Conservation (phyloP, 768 basidiomycete species). For the Leccinellum luteum region DNA sequence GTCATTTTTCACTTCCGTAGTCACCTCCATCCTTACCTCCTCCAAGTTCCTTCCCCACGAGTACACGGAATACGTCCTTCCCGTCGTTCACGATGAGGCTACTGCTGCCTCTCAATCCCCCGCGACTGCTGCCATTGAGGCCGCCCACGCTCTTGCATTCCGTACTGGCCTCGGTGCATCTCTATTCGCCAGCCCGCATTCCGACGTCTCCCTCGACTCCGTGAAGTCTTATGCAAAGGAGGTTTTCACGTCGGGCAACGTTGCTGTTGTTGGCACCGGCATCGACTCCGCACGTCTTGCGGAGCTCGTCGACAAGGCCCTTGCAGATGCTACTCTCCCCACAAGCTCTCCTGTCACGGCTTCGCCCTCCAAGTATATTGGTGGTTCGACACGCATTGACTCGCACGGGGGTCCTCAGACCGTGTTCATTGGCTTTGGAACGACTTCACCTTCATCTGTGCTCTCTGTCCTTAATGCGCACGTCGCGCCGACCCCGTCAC, state of each 20-base stretch:
- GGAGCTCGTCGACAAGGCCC: conserved; percentile 68
- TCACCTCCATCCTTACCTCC: conserved; percentile 80
- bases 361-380: conserved; percentile 55
- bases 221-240: conserved; percentile 71
- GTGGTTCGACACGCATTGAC: conserved; percentile 82
- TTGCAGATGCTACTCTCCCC: conserved; percentile 39
- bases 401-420: conserved; percentile 64
- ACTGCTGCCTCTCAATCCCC: conserved; percentile 58
- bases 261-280: conserved; percentile 86
- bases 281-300: conserved; percentile 70
- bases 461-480: conserved; percentile 78
- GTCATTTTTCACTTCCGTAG: conserved; percentile 84
- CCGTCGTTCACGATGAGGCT: conserved; percentile 69
- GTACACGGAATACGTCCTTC: conserved; percentile 70
- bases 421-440: conserved; percentile 86
- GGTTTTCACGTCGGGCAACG: conserved; percentile 74
- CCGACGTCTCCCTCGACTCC: conserved; percentile 59
- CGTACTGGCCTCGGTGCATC: conserved; percentile 90
- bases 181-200: conserved; percentile 76
- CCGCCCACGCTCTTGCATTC: conserved; percentile 90
- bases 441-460: conserved; percentile 63
- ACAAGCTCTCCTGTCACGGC: conserved; percentile 34
- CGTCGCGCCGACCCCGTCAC: conserved; percentile 70
- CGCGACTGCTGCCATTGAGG: conserved; percentile 71
- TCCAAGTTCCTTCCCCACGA: conserved; percentile 80